Evolutionary conservation across 176 grass and related monocot species (phyloP), one percentile per base, ranked within the genome.

Genomic region (Tuctoria greenei): DNA sequence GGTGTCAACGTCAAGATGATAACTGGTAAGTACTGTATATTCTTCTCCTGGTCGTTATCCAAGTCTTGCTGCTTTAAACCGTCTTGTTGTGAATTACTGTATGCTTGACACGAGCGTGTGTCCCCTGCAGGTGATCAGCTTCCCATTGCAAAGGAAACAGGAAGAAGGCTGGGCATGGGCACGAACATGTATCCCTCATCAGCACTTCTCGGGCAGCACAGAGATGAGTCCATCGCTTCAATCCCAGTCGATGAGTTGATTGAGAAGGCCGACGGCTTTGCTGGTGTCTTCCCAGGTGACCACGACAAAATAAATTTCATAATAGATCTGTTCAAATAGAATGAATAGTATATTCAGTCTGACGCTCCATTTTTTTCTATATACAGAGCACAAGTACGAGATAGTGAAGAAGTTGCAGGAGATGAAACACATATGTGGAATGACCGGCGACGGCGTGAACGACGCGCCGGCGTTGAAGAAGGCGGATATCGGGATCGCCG

Each of bases 1-100:
- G 95, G 95, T 38, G 91, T 98, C 56, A 94, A 90, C 20, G 91
- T 98, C 24, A 98, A 98, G 87, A 98, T 98, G 95, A 98, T 98
- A 69, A 98, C 95, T 25, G 95, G 95, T 96, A 85, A 91, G 95
- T 96, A 85, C 42, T 18, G 8, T 31, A 31, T 47, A 2, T 44
- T 67, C 21, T 47, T 39, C 46, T 12, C 28, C 20, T 35, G 5
- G 7, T 8, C 45, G 7, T 8, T 38, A 25, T 37, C 10, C 15
- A 46, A 15, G 7, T 9, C 49, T 12, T 20, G 50, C 11, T 31
- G 20, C 15, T 42, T 76, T 13, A 61, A 16, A 9, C 11, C 18
- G 20, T 9, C n/a, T n/a, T n/a, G 2, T 43, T 59, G 46, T 43
- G 1, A 23, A 55, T 39, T 24, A 43, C 1, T 2, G n/a, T 17